phyloP scores from a whole-genome alignment of 805 yeast genomes.

The Starmera quercuum region DNA sequence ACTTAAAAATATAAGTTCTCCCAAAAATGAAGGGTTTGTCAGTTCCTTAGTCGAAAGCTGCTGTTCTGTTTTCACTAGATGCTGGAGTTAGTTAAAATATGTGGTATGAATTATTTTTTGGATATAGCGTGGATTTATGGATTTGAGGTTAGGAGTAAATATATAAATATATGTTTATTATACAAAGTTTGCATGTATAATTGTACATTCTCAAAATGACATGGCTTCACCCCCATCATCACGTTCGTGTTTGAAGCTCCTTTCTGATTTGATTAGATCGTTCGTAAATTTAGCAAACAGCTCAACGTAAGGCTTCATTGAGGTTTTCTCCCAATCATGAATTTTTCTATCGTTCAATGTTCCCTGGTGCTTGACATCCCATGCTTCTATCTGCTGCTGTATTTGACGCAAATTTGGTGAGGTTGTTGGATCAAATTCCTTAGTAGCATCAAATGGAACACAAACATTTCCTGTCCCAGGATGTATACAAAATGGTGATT shows the following conservation, averaged over 20 bases:
- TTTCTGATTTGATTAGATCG: slow-evolving; percentile 48
- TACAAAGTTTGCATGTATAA: no score
- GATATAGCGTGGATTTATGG: no score
- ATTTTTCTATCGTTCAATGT: slow-evolving; percentile 12
- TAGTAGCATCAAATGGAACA: slow-evolving; percentile 56
- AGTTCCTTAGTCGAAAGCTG: no score
- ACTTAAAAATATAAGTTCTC: slow-evolving; percentile 10
- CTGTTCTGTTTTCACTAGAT: no score
- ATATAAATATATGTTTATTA: no score
- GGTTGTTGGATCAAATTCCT: slow-evolving; percentile 65
- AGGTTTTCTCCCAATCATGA: slow-evolving; percentile 53
- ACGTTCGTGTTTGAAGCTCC: slow-evolving; percentile 32
- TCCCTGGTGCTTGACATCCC: slow-evolving; percentile 25
- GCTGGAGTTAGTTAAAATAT: no score
- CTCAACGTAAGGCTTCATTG: slow-evolving; percentile 64
- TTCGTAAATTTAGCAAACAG: slow-evolving; percentile 58
- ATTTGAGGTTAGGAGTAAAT: no score
- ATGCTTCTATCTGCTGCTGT: slow-evolving; percentile 53
- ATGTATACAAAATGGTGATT: slow-evolving; percentile 95
- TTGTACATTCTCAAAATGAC: slow-evolving; percentile 7
- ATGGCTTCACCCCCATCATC: slow-evolving; percentile 20
- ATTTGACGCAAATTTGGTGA: slow-evolving; percentile 71
- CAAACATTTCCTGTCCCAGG: slow-evolving; percentile 95
- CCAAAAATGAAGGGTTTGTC: no score
- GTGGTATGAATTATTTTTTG: no score